Evolutionary conservation across 768 basidiomycete genomes (phyloP).

Genomic region (Termitomyces sp.): DNA sequence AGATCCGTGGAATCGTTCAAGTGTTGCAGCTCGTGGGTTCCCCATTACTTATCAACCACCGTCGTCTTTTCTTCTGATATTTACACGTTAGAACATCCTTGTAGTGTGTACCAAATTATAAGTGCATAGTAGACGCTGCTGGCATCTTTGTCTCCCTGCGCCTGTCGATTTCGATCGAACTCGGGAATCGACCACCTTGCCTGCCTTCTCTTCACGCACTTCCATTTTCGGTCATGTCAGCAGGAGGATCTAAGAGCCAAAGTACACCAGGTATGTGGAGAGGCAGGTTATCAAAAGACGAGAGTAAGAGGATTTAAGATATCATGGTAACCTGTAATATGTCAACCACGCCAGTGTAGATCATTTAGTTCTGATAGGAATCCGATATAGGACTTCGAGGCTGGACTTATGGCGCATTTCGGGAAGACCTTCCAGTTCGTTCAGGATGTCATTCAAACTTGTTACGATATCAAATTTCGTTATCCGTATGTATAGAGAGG

Average conservation of each 20-base stretch:
- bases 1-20: not conserved
- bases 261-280: not conserved
- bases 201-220: not conserved
- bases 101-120: not conserved
- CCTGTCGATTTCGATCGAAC: not conserved
- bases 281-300: not conserved
- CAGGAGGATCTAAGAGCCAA: constrained; percentile 6
- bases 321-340: not conserved
- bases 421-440: too few species aligned
- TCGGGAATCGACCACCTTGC: not conserved
- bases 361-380: not conserved
- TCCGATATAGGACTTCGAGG: not conserved
- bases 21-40: not conserved
- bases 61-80: not conserved
- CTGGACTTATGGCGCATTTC: not conserved
- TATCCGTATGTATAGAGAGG: too few species aligned
- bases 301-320: not conserved
- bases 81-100: not conserved
- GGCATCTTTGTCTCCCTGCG: not conserved
- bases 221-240: not conserved
- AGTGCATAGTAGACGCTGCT: too few species aligned
- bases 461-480: too few species aligned
- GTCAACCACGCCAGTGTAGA: too few species aligned
- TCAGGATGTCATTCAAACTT: too few species aligned
- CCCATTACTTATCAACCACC: not conserved